Percentiles rank a stretch among this genome's conserved stretches.
phyloP scores from a whole-genome alignment of 1,284 basidiomycete species.

The Vanrija sp. region DNA sequence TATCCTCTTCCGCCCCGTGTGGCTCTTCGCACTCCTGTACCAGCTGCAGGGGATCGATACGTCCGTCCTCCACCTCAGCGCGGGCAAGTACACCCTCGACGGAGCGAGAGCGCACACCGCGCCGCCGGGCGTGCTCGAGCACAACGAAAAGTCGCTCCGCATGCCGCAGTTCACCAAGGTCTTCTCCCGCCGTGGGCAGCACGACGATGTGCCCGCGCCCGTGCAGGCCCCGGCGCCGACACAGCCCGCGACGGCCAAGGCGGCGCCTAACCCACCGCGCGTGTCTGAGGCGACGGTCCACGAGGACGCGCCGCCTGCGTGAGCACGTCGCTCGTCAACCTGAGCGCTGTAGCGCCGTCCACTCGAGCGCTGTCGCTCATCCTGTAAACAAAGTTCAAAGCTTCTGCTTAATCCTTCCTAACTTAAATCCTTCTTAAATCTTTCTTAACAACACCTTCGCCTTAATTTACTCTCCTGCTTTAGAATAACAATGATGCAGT shows the following conservation, averaged over 20 bases:
- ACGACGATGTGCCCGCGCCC: conserved; percentile 18
- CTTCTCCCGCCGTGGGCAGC: conserved; percentile 26
- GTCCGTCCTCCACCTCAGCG: conserved; percentile 29
- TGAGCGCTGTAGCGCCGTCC: no score
- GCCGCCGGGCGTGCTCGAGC: not conserved
- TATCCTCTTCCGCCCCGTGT: conserved; percentile 56
- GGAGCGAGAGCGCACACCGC: not conserved
- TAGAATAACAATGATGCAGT: no score
- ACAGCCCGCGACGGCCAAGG: not conserved
- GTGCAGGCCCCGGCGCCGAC: not conserved
- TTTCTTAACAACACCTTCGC: no score
- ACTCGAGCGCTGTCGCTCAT: no score
- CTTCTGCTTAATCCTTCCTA: no score
- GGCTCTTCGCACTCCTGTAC: conserved; percentile 30
- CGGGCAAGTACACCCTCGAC: conserved; percentile 24
- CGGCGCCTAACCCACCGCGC: conserved; percentile 4
- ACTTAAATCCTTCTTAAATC: no score
- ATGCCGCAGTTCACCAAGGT: conserved; percentile 19
- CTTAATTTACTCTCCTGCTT: no score
- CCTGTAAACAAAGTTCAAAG: no score
- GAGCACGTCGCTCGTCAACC: no score
- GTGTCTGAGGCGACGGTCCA: conserved; percentile 16
- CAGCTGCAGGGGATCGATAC: conserved; percentile 26
- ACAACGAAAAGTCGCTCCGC: conserved; percentile 8
- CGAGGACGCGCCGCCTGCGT: not conserved